Base-by-base conservation (phyloP, 306 rosid genomes). In the Lupinus albus region DNA sequence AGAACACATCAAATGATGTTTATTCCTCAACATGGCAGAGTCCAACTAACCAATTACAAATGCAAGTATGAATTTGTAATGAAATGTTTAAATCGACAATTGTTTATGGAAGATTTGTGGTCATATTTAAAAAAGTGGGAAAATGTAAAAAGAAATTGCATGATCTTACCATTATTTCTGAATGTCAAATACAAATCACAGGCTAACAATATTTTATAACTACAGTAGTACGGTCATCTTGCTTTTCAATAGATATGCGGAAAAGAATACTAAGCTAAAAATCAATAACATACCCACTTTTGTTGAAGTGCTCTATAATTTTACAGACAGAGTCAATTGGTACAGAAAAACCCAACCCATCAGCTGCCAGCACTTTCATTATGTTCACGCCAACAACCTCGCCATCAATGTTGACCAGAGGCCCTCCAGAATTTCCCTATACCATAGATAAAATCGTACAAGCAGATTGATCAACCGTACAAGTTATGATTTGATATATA, bases 351-450 rank as follows among this genome's bases (percentile, higher is more conserved):
- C 97, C 57, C 84, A 93, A 57, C 38, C 99, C 99, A 85, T 83
- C 96, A 64, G 94, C 99, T 28, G 75, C 80, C 55, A 74, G 4
- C 47, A 88, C 75, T 86, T 89, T 93, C 94, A 93, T 68, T 32
- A 82, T 79, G 83, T 90, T 88, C 50, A 93, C 85, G 6, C 99
- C 99, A 65, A 90, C 79, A 60, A 93, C 83, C 81, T 93, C 97
- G 46, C 97, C 99, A 67, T 93, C 97, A 70, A 88, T 71, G 81
- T 93, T 88, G 52, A 88, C 90, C 64, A 93, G 86, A 32, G 99
- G 96, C 6, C 97, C 97, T 65, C 99, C 99, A 71, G 96, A 93
- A 82, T 85, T 93, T 33, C 97, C 99, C 97, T 93, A 77, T 49
- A 70, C 55, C 82, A 65, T 8, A 48, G 6, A 50, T 48, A 51